Evolutionary conservation across 2,329 filamentous ascomycete genomes (phyloP).

Genomic region (Calonectria pseudoreteaudii): DNA sequence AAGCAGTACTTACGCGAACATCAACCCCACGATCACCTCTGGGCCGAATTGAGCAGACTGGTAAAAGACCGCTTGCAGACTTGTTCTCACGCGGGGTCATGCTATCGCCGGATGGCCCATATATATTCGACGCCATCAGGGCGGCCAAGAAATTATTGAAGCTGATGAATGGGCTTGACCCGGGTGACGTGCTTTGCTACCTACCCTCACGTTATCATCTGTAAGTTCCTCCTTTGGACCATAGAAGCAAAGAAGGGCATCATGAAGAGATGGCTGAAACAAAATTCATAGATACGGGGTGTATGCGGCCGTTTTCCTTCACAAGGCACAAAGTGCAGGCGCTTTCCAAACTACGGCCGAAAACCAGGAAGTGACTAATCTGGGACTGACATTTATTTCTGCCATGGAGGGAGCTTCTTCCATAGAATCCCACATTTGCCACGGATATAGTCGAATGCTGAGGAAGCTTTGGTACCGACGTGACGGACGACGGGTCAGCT

Average conservation of each 20-base stretch:
- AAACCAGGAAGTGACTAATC: background rate
- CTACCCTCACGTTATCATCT: background rate
- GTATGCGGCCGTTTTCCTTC: background rate
- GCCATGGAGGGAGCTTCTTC: background rate
- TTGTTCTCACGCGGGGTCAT: background rate
- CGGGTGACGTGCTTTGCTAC: background rate
- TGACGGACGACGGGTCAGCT: background rate
- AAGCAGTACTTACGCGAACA: background rate
- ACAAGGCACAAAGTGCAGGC: background rate
- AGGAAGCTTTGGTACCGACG: background rate
- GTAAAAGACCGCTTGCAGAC: background rate
- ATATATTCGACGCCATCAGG: slow-evolving; percentile 8
- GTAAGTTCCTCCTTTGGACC: background rate
- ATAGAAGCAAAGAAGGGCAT: background rate
- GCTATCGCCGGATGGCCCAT: background rate
- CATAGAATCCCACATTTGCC: background rate
- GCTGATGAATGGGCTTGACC: background rate
- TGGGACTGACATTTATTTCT: background rate
- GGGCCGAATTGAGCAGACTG: background rate
- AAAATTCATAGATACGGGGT: background rate
- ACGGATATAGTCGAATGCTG: background rate
- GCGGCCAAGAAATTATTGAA: background rate
- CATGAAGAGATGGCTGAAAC: background rate
- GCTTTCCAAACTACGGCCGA: background rate
- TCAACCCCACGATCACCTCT: background rate